These are phyloP conservation scores for Scedosporium apiospermum DNA, from an alignment of 2,329 filamentous ascomycete genomes.

Conservation along the genomic window DNA sequence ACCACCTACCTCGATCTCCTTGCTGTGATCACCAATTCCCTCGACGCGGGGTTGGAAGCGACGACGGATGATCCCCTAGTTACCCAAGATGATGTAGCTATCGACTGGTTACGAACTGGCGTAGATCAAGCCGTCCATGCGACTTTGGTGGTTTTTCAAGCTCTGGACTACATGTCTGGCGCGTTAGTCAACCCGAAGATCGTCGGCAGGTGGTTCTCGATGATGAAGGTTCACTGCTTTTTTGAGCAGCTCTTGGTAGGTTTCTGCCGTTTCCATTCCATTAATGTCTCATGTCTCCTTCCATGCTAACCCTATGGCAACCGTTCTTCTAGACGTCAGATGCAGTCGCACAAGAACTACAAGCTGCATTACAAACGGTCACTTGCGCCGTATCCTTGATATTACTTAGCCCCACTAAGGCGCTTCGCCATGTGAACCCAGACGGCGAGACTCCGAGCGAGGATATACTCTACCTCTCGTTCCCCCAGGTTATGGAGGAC, in stretches of 20 bases:
- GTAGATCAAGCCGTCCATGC: slow-evolving; percentile 65
- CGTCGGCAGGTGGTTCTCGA: slow-evolving; percentile 63
- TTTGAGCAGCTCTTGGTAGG: slow-evolving; percentile 55
- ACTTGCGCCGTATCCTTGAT: slow-evolving; percentile 61
- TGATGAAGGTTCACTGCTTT: slow-evolving; percentile 61
- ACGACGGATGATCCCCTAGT: slow-evolving; percentile 39
- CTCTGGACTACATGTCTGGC: slow-evolving; percentile 49
- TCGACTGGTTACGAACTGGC: slow-evolving; percentile 52
- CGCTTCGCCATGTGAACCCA: slow-evolving; percentile 47
- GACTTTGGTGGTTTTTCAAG: slow-evolving; percentile 63
- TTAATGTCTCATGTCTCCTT: neutral
- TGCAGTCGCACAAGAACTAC: slow-evolving; percentile 7
- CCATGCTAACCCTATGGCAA: neutral
- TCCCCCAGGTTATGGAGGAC: slow-evolving; percentile 58
- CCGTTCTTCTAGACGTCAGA: slow-evolving; percentile 1
- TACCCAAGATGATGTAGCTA: slow-evolving; percentile 41
- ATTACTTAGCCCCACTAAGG: slow-evolving; percentile 56
- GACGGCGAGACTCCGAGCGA: slow-evolving; percentile 31
- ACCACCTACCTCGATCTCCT: slow-evolving; percentile 39
- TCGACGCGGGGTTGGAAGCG: slow-evolving; percentile 38
- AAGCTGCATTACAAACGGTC: slow-evolving; percentile 44
- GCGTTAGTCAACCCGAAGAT: slow-evolving; percentile 48
- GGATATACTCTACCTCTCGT: slow-evolving; percentile 51
- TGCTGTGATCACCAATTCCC: slow-evolving; percentile 36
- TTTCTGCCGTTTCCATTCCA: slow-evolving; percentile 7